These are phyloP conservation scores for Phytophthora niederhauseri DNA, from an alignment of 352 stramenopile genomes.

Conservation along the genomic window DNA sequence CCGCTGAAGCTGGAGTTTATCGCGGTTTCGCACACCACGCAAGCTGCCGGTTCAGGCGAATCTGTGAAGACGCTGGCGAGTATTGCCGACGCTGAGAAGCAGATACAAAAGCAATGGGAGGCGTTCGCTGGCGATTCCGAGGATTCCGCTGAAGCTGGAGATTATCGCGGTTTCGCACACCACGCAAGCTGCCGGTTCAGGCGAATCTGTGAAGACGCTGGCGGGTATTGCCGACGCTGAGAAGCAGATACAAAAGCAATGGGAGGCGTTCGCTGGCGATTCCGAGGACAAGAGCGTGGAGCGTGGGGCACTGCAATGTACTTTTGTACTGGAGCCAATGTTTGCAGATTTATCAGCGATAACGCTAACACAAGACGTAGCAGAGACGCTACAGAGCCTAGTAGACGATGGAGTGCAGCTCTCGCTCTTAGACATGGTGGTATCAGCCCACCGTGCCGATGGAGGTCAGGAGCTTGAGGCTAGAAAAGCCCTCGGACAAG, in stretches of 20 bases:
- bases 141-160: not conserved
- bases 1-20: not conserved
- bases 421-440: not conserved
- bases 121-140: not conserved
- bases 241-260: not conserved
- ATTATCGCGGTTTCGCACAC: not conserved
- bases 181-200: not conserved
- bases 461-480: not conserved
- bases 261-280: not conserved
- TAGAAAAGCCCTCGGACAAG: not conserved
- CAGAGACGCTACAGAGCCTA: not conserved
- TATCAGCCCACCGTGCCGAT: not conserved
- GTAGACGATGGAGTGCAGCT: not conserved
- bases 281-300: not conserved
- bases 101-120: not conserved
- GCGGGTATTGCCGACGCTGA: not conserved
- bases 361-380: not conserved
- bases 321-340: not conserved
- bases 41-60: not conserved
- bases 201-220: not conserved
- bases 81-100: not conserved
- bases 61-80: not conserved
- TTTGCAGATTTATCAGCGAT: not conserved
- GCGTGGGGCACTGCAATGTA: not conserved
- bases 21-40: not conserved